Evolutionary conservation across 2,329 filamentous ascomycete genomes (phyloP).

Genomic region (Penicillium brevicompactum): DNA sequence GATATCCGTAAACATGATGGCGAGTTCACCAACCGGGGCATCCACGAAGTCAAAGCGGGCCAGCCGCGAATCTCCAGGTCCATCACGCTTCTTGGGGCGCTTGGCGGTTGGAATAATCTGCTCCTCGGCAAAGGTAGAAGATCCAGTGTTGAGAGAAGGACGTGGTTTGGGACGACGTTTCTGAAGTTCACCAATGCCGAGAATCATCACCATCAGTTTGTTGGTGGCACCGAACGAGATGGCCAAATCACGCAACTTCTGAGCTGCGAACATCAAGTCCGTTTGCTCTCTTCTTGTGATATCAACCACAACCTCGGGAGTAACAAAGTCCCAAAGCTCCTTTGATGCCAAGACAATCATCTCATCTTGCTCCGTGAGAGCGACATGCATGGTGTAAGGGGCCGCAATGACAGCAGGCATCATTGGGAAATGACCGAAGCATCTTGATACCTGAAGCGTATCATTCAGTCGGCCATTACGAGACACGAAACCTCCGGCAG

Average conservation of each 20-base stretch:
- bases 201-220: slow-evolving; percentile 99
- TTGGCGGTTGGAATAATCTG: slow-evolving; percentile 64
- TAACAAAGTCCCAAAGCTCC: slow-evolving; percentile 94
- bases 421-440: slow-evolving; percentile 91
- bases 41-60: slow-evolving; percentile 89
- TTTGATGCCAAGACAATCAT: slow-evolving; percentile 88
- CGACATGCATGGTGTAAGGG: slow-evolving; percentile 77
- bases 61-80: slow-evolving; percentile 78
- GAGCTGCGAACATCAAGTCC: slow-evolving; percentile 91
- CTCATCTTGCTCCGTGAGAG: slow-evolving; percentile 84
- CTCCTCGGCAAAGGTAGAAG: slow-evolving; percentile 68
- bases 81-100: slow-evolving; percentile 64
- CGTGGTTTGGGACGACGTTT: slow-evolving; percentile 77
- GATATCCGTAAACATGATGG: slow-evolving; percentile 97
- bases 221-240: slow-evolving; percentile 92
- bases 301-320: slow-evolving; percentile 87
- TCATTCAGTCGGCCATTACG: slow-evolving; percentile 94
- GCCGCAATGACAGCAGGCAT: slow-evolving; percentile 93
- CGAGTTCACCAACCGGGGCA: slow-evolving; percentile 84
- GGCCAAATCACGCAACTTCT: slow-evolving; percentile 90
- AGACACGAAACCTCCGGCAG: slow-evolving; percentile 94
- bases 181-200: slow-evolving; percentile 88
- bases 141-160: slow-evolving; percentile 82
- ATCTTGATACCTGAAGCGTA: slow-evolving; percentile 83
- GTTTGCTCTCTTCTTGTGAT: slow-evolving; percentile 82